Evolutionary conservation across 2,329 filamentous ascomycete species (phyloP).

Genomic region (Diaporthe capsici): DNA sequence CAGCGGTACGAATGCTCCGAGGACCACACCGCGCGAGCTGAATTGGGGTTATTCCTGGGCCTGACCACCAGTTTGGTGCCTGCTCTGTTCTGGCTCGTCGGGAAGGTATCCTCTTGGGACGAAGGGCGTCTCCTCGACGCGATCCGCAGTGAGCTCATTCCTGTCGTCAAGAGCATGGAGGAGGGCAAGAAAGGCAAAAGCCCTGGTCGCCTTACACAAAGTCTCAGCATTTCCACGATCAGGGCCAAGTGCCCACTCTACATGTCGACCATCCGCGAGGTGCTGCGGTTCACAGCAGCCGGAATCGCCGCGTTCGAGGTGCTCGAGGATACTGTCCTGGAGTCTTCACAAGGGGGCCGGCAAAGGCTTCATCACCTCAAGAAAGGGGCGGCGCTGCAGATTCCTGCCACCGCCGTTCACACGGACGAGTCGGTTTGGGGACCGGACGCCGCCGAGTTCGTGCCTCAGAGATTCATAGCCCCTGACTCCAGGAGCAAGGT

Average conservation of each 20-base stretch:
- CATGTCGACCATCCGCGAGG: neutral
- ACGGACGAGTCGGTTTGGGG: neutral
- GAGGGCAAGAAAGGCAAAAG: neutral
- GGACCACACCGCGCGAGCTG: neutral
- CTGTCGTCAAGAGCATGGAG: neutral
- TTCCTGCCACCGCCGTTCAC: neutral
- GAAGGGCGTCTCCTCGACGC: neutral
- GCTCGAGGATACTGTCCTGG: neutral
- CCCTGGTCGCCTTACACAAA: neutral
- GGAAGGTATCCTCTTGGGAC: neutral
- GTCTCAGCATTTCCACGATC: neutral
- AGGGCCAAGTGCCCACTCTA: neutral
- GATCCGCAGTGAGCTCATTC: neutral
- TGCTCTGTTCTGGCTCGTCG: neutral
- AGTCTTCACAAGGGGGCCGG: neutral
- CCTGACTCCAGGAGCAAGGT: neutral
- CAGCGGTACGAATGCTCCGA: neutral
- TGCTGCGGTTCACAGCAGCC: neutral
- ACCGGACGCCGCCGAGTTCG: neutral
- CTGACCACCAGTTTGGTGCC: neutral
- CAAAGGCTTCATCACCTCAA: neutral
- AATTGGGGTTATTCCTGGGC: neutral
- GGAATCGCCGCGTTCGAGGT: neutral
- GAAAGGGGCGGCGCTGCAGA: neutral
- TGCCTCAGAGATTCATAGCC: neutral